Evolutionary conservation across 169 alveolate species (phyloP), one percentile per base, ranked within the genome.

Genomic region (Eimeria praecox): DNA sequence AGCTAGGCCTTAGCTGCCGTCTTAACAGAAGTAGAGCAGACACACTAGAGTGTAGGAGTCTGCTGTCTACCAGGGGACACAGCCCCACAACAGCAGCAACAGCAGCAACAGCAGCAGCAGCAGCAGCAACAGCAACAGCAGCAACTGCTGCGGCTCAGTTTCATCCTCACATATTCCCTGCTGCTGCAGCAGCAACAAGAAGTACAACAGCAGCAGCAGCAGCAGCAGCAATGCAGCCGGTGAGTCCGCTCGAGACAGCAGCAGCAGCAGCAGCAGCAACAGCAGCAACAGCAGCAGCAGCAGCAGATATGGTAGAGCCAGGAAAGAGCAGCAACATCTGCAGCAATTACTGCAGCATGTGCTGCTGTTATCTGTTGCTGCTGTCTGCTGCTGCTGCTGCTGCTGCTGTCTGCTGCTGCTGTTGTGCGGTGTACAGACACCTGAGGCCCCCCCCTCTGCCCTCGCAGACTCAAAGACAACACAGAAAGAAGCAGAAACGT

Each of bases 391-490:
- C 20, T 83, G 91, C 77, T 52, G 71, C 91, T 54, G 91, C 33
- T 73, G 75, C 33, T 22, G 38, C 54, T 94, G 42, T n/a, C 62
- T 66, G 82, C 85, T 49, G 75, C 94, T 27, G 90, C 83, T 18
- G n/a, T n/a, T n/a, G n/a, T n/a, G n/a, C n/a, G n/a, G n/a, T n/a
- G n/a, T n/a, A n/a, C n/a, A n/a, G n/a, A n/a, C n/a, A n/a, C n/a
- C n/a, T n/a, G n/a, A n/a, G n/a, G n/a, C n/a, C n/a, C n/a, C n/a
- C n/a, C n/a, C n/a, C n/a, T n/a, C n/a, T n/a, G n/a, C n/a, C n/a
- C n/a, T n/a, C n/a, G n/a, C n/a, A n/a, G n/a, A n/a, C n/a, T n/a
- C n/a, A n/a, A n/a, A n/a, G n/a, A n/a, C n/a, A n/a, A n/a, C n/a
- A n/a, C n/a, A n/a, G n/a, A n/a, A n/a, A n/a, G n/a, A n/a, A n/a